These are phyloP conservation scores for Neurospora sp. DNA, from an alignment of 495 filamentous ascomycete genomes.

Conservation along the genomic window DNA sequence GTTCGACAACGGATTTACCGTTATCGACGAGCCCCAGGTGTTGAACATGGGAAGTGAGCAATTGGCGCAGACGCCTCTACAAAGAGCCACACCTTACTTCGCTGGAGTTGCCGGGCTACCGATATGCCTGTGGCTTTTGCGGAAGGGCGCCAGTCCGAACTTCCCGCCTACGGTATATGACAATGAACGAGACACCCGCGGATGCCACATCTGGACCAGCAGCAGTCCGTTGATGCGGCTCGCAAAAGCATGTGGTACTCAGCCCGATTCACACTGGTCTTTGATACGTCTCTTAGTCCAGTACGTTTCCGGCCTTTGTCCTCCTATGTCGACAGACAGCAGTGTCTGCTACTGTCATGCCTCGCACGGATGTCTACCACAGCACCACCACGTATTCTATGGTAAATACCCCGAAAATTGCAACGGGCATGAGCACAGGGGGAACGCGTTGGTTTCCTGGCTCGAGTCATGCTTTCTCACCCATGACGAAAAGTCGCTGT, in stretches of 20 bases:
- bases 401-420: accelerated
- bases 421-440: neutral
- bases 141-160: neutral
- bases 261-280: neutral
- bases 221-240: neutral
- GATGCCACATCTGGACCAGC: neutral
- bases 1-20: neutral
- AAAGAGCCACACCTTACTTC: accelerated
- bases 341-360: neutral
- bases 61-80: neutral
- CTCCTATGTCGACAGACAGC: neutral
- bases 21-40: no score
- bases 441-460: neutral
- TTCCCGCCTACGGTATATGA: neutral
- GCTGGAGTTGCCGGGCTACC: accelerated
- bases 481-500: neutral
- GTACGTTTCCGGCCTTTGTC: neutral
- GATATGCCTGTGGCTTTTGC: neutral
- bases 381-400: neutral
- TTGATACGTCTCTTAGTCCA: neutral
- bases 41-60: no score
- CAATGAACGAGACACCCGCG: neutral
- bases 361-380: neutral
- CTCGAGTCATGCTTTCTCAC: neutral
- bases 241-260: neutral